Base-by-base conservation (phyloP, 2,329 filamentous ascomycete genomes). In the Plectosphaerella sp. region DNA sequence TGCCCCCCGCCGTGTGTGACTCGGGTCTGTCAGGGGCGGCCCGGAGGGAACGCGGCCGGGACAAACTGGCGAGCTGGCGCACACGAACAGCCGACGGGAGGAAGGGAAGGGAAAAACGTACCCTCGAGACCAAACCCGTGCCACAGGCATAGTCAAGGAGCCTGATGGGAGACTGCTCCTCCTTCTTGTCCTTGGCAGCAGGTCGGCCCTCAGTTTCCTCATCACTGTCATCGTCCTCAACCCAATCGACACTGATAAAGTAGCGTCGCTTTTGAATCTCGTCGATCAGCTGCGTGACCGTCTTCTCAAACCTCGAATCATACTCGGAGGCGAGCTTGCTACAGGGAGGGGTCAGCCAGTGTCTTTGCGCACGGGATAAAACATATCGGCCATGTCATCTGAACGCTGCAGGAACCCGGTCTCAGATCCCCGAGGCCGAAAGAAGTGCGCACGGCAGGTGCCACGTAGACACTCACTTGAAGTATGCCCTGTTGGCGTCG, bases 121-220 rank as follows among this genome's bases (percentile, higher is more conserved):
- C 85, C 65, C 79, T 76, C 12, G 86, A 86, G 56, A 89, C 73
- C 51, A 82, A 67, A 2, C 87, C 87, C 6, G 86, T 85, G 9
- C 88, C 88, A 62, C 88, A 91, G 15, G 88, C 88, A 67, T 91
- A 92, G 64, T 92, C 88, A 2, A 91, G 72, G 18, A 90, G 68
- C 45, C 78, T 77, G 42, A 83, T 72, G 52, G 60, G 62, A 61
- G 59, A 71, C 47, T 54, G 58, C 1, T 59, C 53, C 37, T 55
- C 52, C 46, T 39, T 39, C 37, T 39, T 39, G 5, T 39, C 37
- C 55, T 50, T 42, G 36, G 14, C 39, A n/a, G 18, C 41, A 20
- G 48, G 52, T 33, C 61, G 58, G 61, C 12, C 54, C 58, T 64
- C 61, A 11, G 61, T 59, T 5, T 64, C 71, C 3, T 68, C 62